Conservation (phyloP, 441 rosid species). For the Mallotus japonicus region DNA sequence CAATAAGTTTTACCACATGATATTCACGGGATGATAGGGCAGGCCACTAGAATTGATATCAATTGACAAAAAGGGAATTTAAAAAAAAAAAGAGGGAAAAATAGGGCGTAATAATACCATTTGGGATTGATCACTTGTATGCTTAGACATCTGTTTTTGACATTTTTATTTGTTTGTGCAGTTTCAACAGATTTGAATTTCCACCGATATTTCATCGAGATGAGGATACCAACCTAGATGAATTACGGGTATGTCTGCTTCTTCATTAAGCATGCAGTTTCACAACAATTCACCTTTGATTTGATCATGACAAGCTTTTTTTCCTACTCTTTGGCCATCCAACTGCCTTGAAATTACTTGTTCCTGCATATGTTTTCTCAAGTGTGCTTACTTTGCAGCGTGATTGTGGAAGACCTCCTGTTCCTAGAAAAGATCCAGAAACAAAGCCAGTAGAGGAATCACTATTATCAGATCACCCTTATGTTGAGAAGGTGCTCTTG, state of each 20-base stretch:
- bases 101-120: constrained; percentile 7
- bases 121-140: constrained; percentile 17
- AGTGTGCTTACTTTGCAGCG: constrained; percentile 51
- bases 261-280: constrained; percentile 13
- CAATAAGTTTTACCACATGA: neutral
- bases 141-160: constrained; percentile 16
- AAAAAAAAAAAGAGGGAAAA: neutral
- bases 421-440: constrained; percentile 77
- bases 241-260: constrained; percentile 60
- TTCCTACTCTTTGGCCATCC: neutral
- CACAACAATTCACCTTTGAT: neutral
- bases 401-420: constrained; percentile 88
- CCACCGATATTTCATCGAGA: constrained; percentile 91
- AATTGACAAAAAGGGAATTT: neutral
- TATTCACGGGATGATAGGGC: neutral
- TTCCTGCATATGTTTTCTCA: constrained; percentile 1
- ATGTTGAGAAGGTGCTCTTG: constrained; percentile 69
- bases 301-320: neutral
- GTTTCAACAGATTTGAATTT: constrained; percentile 88
- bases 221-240: constrained; percentile 76
- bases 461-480: constrained; percentile 86
- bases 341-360: neutral
- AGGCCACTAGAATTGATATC: neutral
- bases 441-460: constrained; percentile 80
- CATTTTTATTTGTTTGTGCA: constrained; percentile 35